A percentile compares a stretch with the other conserved stretches of the same genome.
These are phyloP conservation scores for Trichaptum fuscoviolaceum DNA, from an alignment of 768 basidiomycete species.

Conservation along the genomic window DNA sequence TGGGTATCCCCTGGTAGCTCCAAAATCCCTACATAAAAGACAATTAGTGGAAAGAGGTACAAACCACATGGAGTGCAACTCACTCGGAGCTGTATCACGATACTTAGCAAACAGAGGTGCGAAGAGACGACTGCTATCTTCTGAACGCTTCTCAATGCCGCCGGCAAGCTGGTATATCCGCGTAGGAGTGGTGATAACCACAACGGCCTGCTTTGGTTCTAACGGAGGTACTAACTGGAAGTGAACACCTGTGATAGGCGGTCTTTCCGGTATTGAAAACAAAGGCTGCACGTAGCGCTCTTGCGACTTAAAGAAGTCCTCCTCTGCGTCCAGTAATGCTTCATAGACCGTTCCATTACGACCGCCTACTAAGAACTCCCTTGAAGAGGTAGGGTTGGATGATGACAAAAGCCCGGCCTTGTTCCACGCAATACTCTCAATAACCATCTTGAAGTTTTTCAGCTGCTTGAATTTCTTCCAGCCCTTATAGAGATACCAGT, in stretches of 20 bases:
- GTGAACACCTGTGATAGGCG: slow-evolving; percentile 79
- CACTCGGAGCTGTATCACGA: slow-evolving; percentile 77
- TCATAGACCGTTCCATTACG: slow-evolving; percentile 85
- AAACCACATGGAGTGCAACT: slow-evolving; percentile 22
- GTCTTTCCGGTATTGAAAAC: slow-evolving; percentile 73
- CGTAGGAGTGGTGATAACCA: slow-evolving; percentile 79
- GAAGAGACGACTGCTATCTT: slow-evolving; percentile 76
- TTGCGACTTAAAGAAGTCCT: slow-evolving; percentile 87
- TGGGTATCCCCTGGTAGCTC: slow-evolving; percentile 80
- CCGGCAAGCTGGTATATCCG: slow-evolving; percentile 91
- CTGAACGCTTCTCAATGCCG: slow-evolving; percentile 54
- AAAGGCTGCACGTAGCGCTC: slow-evolving; percentile 73
- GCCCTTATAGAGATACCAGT: slow-evolving; percentile 81
- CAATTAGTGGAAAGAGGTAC: slow-evolving; percentile 7
- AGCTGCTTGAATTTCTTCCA: slow-evolving; percentile 82
- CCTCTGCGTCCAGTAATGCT: slow-evolving; percentile 82
- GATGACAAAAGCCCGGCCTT: slow-evolving; percentile 59
- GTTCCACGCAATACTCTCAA: slow-evolving; percentile 93
- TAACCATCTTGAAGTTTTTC: slow-evolving; percentile 76
- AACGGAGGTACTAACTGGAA: slow-evolving; percentile 70
- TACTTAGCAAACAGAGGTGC: slow-evolving; percentile 68
- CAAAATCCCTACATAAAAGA: slow-evolving; percentile 71
- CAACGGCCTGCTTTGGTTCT: slow-evolving; percentile 57
- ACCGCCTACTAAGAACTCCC: slow-evolving; percentile 84
- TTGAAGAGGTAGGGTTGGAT: slow-evolving; percentile 65